A percentile compares a stretch with the other conserved stretches of the same genome.
Evolutionary conservation across 2,329 filamentous ascomycete species (phyloP).

Genomic region (Endoconidiophora polonica): DNA sequence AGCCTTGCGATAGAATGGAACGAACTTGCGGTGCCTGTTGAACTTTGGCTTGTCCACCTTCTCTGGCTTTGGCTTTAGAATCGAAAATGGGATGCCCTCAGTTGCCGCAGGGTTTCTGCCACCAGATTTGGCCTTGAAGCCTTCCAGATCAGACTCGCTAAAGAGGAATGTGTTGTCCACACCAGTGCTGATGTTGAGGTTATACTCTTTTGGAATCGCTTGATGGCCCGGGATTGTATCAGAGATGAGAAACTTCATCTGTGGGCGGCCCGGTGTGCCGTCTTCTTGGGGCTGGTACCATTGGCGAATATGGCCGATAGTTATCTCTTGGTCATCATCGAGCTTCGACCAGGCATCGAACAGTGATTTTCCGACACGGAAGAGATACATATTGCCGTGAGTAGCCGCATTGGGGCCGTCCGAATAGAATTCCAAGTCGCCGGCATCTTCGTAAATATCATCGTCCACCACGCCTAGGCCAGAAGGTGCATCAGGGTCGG

Average conservation of each 20-base stretch:
- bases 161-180: conserved; percentile 83
- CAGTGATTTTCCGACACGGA: conserved; percentile 61
- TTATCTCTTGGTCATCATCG: conserved; percentile 66
- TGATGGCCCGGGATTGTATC: conserved; percentile 50
- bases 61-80: conserved; percentile 29
- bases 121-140: conserved; percentile 46
- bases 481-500: conserved; percentile 28
- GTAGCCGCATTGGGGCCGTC: conserved; percentile 23
- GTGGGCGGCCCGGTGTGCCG: conserved; percentile 18
- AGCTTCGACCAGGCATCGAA: conserved; percentile 63
- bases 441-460: conserved; percentile 47
- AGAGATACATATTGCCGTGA: conserved; percentile 42
- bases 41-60: conserved; percentile 30
- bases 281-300: conserved; percentile 32
- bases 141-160: conserved; percentile 46
- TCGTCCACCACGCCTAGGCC: conserved; percentile 36
- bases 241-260: conserved; percentile 50
- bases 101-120: conserved; percentile 37
- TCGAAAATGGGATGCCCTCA: conserved; percentile 40
- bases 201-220: conserved; percentile 73
- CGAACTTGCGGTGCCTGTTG: conserved; percentile 24
- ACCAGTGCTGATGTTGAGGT: conserved; percentile 48
- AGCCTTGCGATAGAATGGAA: conserved; percentile 51
- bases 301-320: conserved; percentile 57
- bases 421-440: conserved; percentile 39